Evolutionary conservation across 2,329 filamentous ascomycete genomes (phyloP).

Genomic region (Fusarium sp.): DNA sequence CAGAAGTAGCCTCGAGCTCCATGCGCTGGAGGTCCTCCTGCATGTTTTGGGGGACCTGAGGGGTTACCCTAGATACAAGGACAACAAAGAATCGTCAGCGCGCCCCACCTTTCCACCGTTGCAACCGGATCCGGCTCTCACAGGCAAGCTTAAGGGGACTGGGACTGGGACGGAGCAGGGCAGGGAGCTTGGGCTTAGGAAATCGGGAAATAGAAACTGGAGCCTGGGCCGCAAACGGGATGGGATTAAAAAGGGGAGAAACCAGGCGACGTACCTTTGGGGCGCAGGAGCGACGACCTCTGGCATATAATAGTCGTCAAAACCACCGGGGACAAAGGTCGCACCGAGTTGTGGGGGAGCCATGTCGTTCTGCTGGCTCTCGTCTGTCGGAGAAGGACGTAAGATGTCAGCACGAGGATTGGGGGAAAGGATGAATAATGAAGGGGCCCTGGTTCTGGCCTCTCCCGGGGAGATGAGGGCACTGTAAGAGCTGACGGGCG

Average conservation of each 20-base stretch:
- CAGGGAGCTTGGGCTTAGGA: slow-evolving; percentile 28
- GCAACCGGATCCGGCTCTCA: slow-evolving; percentile 39
- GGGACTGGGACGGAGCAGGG: slow-evolving; percentile 21
- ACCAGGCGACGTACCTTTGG: slow-evolving; percentile 62
- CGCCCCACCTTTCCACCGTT: slow-evolving; percentile 50
- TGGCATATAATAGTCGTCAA: slow-evolving; percentile 72
- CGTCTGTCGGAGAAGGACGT: slow-evolving; percentile 46
- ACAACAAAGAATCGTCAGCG: slow-evolving; percentile 53
- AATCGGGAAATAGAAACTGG: slow-evolving; percentile 36
- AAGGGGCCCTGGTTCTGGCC: slow-evolving; percentile 42
- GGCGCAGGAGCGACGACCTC: slow-evolving; percentile 69
- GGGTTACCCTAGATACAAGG: slow-evolving; percentile 78
- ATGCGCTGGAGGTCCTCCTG: slow-evolving; percentile 93
- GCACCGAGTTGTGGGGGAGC: slow-evolving; percentile 58
- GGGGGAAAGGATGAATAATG: slow-evolving; percentile 42
- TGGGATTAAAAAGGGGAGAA: slow-evolving; percentile 25
- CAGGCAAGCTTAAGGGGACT: slow-evolving; percentile 35
- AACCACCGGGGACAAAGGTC: slow-evolving; percentile 69
- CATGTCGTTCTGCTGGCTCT: slow-evolving; percentile 41
- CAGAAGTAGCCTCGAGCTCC: slow-evolving; percentile 79
- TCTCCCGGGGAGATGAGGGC: slow-evolving; percentile 34
- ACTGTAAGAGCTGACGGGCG: slow-evolving; percentile 43
- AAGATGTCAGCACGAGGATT: slow-evolving; percentile 47
- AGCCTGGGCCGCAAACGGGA: slow-evolving; percentile 26
- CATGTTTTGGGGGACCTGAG: slow-evolving; percentile 96